These are phyloP conservation scores for Calvatia gigantea DNA, from an alignment of 768 basidiomycete genomes.

Conservation along the genomic window DNA sequence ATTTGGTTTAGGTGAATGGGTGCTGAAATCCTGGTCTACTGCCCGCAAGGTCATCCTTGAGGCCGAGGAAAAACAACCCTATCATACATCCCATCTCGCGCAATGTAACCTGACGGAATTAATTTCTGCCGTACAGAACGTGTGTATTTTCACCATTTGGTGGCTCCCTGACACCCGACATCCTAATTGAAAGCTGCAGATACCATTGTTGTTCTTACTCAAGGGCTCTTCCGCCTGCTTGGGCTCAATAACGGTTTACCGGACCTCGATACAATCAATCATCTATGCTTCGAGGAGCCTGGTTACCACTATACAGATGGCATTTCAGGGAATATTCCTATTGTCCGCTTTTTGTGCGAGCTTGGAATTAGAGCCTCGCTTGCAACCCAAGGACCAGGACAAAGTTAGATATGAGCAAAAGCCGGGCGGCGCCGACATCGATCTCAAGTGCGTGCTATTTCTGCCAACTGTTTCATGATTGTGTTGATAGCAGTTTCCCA, in stretches of 20 bases:
- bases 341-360: conserved; percentile 86
- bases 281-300: conserved; percentile 63
- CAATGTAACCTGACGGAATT: conserved; percentile 64
- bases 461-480: neutral
- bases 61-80: conserved; percentile 40
- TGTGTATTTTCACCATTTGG: conserved; percentile 34
- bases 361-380: conserved; percentile 61
- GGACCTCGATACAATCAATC: conserved; percentile 71
- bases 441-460: conserved; percentile 52
- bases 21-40: conserved; percentile 71
- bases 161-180: conserved; percentile 13
- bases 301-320: conserved; percentile 61
- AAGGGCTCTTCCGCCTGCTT: conserved; percentile 72
- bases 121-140: conserved; percentile 66
- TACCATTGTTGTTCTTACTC: conserved; percentile 70
- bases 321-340: conserved; percentile 83
- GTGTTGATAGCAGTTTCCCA: conserved; percentile 15
- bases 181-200: conserved; percentile 35
- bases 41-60: conserved; percentile 59
- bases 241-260: conserved; percentile 80
- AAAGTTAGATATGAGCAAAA: conserved; percentile 42
- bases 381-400: conserved; percentile 60
- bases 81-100: conserved; percentile 44
- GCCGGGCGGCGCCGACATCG: conserved; percentile 63
- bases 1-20: conserved; percentile 85